Evolutionary conservation across 2,329 filamentous ascomycete species (phyloP).

Genomic region (Diatrype stigma): DNA sequence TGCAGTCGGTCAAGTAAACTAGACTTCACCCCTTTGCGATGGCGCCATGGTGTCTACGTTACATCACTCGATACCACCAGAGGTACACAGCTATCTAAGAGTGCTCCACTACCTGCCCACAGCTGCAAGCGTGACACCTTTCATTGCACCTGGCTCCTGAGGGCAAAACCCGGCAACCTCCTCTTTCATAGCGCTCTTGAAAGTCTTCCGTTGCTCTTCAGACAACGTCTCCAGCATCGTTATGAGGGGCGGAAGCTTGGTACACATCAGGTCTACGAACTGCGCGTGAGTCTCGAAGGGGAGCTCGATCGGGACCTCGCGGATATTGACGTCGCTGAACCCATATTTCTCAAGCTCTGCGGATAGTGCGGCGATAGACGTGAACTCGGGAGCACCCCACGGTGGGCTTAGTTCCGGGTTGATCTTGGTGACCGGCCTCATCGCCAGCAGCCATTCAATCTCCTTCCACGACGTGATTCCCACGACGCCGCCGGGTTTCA

Average conservation of each 20-base stretch:
- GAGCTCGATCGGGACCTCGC: not conserved
- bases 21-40: no score
- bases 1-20: no score
- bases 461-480: not conserved
- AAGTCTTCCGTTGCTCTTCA: not conserved
- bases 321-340: not conserved
- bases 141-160: not conserved
- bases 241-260: not conserved
- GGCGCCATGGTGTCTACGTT: no score
- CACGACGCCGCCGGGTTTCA: not conserved
- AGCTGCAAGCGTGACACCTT: not conserved
- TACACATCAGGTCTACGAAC: not conserved
- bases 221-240: not conserved
- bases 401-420: not conserved
- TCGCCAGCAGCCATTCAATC: not conserved
- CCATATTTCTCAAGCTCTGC: not conserved
- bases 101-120: conserved; percentile 5
- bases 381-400: not conserved
- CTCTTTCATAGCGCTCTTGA: not conserved
- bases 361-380: not conserved
- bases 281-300: not conserved
- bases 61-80: no score
- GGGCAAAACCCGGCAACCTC: not conserved
- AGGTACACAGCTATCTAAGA: no score
- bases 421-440: not conserved